phyloP scores from a whole-genome alignment of 805 yeast genomes.

The Cyberlindnera mississippiensis region DNA sequence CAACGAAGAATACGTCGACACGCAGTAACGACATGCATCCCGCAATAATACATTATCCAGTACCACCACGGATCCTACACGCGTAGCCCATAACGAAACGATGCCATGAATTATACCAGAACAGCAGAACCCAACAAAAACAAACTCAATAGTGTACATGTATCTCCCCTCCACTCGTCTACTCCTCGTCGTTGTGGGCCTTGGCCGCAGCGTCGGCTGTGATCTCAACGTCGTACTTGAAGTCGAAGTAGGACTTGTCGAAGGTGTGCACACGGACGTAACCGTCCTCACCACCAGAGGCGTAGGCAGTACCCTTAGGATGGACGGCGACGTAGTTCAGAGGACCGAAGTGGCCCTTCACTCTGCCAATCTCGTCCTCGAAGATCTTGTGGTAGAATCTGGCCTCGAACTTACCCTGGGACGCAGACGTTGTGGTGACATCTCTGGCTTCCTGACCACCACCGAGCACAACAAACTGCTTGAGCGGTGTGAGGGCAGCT shows the following conservation, averaged over 20 bases:
- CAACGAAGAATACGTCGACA: slow-evolving; percentile 4
- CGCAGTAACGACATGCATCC: slow-evolving; percentile 2
- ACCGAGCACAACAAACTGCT: slow-evolving; percentile 89
- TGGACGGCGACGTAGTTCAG: slow-evolving; percentile 89
- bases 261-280: slow-evolving; percentile 90
- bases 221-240: slow-evolving; percentile 87
- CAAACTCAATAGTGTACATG: slow-evolving; percentile 1
- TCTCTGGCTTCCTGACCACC: slow-evolving; percentile 99
- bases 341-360: slow-evolving; percentile 99
- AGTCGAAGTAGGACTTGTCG: slow-evolving; percentile 90
- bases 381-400: slow-evolving; percentile 93
- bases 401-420: slow-evolving; percentile 96
- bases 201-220: slow-evolving; percentile 49
- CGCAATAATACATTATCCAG: neutral
- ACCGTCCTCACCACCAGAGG: slow-evolving; percentile 99
- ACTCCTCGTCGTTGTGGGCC: slow-evolving; percentile 5
- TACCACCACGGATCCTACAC: too few species aligned
- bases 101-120: neutral
- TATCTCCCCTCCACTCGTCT: neutral
- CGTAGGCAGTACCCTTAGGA: slow-evolving; percentile 89
- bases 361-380: slow-evolving; percentile 94
- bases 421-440: slow-evolving; percentile 93
- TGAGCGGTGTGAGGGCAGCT: slow-evolving; percentile 89
- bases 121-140: neutral
- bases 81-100: too few species aligned